These are phyloP conservation scores for Fusarium sp. DNA, from an alignment of 2,329 filamentous ascomycete genomes.

Conservation along the genomic window DNA sequence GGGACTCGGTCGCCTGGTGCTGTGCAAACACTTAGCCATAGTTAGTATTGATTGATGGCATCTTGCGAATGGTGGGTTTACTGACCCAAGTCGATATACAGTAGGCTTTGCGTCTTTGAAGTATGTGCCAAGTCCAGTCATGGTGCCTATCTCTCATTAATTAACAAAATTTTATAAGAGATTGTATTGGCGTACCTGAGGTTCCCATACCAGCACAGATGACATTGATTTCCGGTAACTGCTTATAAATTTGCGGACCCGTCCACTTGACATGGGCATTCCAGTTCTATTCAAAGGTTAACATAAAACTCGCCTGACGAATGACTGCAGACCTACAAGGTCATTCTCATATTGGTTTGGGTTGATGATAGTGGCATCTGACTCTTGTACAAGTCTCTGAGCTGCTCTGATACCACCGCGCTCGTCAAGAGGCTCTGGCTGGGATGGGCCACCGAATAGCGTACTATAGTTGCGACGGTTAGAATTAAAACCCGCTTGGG, in stretches of 20 bases:
- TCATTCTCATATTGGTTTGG: constrained; percentile 67
- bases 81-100: constrained; percentile 50
- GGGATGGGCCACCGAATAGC: constrained; percentile 66
- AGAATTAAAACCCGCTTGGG: background rate
- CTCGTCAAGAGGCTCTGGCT: constrained; percentile 63
- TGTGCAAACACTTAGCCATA: constrained; percentile 62
- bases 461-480: constrained; percentile 40
- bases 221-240: constrained; percentile 64
- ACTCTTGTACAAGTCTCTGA: constrained; percentile 51
- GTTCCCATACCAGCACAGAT: constrained; percentile 68
- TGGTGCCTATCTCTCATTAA: constrained; percentile 44
- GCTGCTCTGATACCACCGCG: constrained; percentile 63
- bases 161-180: constrained; percentile 1
- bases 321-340: constrained; percentile 34
- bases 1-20: constrained; percentile 66
- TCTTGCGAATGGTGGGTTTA: fast-evolving
- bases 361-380: constrained; percentile 59
- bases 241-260: constrained; percentile 64
- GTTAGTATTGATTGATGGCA: background rate
- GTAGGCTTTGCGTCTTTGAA: constrained; percentile 61
- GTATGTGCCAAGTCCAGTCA: constrained; percentile 60
- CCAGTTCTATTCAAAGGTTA: constrained; percentile 54
- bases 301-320: fast-evolving
- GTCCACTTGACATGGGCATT: constrained; percentile 66
- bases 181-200: constrained; percentile 51